Conservation (phyloP, 805 yeast genomes). For the Yarrowia hollandica region DNA sequence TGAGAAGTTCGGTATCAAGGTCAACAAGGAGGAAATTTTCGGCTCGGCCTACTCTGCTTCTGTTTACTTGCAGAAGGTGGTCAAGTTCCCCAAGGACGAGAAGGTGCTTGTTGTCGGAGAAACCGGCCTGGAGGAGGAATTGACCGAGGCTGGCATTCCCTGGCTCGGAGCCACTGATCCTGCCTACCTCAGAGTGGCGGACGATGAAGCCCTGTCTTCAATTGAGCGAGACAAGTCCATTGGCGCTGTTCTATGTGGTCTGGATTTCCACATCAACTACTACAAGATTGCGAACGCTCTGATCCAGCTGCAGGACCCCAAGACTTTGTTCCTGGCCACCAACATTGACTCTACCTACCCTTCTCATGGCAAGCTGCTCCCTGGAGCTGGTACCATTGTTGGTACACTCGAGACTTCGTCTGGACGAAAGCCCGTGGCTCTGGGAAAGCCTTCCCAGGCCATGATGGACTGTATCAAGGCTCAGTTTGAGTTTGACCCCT, state of each 20-base stretch:
- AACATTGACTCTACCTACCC: conserved; percentile 96
- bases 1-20: conserved; percentile 54
- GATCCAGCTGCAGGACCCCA: conserved; percentile 69
- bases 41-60: conserved; percentile 93
- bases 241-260: conserved; percentile 87
- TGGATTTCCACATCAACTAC: conserved; percentile 75
- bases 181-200: conserved; percentile 51
- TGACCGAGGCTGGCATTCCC: conserved; percentile 68
- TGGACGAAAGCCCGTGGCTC: conserved; percentile 81
- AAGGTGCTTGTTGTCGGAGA: conserved; percentile 93
- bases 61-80: conserved; percentile 73
- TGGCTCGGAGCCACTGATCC: conserved; percentile 85
- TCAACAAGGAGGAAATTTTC: conserved; percentile 65
- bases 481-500: conserved; percentile 53
- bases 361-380: conserved; percentile 75
- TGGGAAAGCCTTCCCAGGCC: conserved; percentile 88
- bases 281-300: conserved; percentile 77
- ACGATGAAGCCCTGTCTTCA: conserved; percentile 48
- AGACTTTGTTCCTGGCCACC: conserved; percentile 80
- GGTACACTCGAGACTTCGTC: conserved; percentile 71
- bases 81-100: conserved; percentile 67
- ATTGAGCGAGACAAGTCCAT: conserved; percentile 61
- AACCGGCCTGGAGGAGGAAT: conserved; percentile 78
- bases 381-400: conserved; percentile 94
- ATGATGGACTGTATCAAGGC: conserved; percentile 90